Evolutionary conservation across 306 rosid genomes (phyloP), one percentile per base, ranked within the genome.

Genomic region (Quercus ilex): DNA sequence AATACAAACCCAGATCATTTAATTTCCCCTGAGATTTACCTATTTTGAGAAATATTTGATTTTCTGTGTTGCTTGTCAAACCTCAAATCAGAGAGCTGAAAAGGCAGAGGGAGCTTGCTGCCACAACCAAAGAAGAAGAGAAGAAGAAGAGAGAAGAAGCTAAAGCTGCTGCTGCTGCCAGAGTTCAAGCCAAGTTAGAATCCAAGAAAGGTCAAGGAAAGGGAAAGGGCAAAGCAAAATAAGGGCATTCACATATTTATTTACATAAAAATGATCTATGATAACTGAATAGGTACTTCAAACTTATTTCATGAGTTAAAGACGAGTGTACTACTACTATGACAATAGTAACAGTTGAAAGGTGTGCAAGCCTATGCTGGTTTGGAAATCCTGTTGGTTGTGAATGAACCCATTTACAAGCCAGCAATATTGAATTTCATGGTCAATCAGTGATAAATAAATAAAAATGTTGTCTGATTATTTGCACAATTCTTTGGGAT

Each of bases 151-250:
- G 99, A 74, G 98, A 92, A 56, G 96, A 92, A 77, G 97, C 97
- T 59, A 95, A 95, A 84, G 98, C 98, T 8, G 90, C 99, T 0
- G 99, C 99, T 0, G 97, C 97, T 18, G 93, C 97, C 71, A 98
- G 98, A 8, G 86, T 90, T 78, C 99, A 95, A 76, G 98, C 99
- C 52, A 95, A 92, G 91, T 82, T 93, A 73, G 99, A 88, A 5
- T 80, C 97, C 77, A 95, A 93, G 85, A 95, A 93, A 83, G 92
- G 97, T 18, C 90, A 79, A 71, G 99, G 99, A 74, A 91, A 92
- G 87, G 98, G 99, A 20, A 95, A 95, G 88, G 91, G 89, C 72
- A 95, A 92, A 88, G 93, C 74, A 25, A 94, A 94, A 81, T 94
- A 86, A 80, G 74, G 73, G 56, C 73, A 9, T 33, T 21, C 19